Conservation (phyloP, 257 asterid species). For the Ehretia macrophylla region DNA sequence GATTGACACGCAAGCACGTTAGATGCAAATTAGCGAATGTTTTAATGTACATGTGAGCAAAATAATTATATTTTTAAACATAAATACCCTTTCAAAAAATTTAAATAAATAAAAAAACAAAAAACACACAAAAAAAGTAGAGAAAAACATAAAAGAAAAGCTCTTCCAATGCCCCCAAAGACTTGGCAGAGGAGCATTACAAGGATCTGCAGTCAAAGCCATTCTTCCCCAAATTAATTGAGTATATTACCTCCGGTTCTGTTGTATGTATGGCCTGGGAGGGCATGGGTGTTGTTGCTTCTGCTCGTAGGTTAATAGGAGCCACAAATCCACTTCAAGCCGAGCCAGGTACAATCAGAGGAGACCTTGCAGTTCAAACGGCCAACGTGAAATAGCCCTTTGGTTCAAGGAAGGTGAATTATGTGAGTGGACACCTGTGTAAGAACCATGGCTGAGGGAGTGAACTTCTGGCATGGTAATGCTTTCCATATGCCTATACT, state of each 20-base stretch:
- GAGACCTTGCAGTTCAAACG: slow-evolving; percentile 92
- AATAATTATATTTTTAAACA: no score
- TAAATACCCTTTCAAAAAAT: no score
- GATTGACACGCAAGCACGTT: no score
- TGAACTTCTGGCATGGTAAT: slow-evolving; percentile 17
- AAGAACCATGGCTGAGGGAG: slow-evolving; percentile 72
- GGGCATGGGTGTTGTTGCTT: slow-evolving; percentile 87
- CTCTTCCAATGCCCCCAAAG: slow-evolving; percentile 77
- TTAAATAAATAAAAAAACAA: no score
- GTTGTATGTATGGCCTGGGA: slow-evolving; percentile 99
- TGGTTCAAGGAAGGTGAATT: slow-evolving; percentile 83
- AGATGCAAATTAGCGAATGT: no score
- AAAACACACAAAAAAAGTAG: no score
- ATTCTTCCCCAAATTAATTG: slow-evolving; percentile 79
- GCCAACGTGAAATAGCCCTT: no score
- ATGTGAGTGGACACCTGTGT: slow-evolving; percentile 59
- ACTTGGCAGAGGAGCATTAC: slow-evolving; percentile 90
- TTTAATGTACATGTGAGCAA: no score
- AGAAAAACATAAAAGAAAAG: no score
- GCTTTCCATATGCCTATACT: no score
- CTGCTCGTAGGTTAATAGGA: slow-evolving; percentile 93
- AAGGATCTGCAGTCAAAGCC: slow-evolving; percentile 77
- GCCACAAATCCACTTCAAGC: slow-evolving; percentile 93
- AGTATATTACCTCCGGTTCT: slow-evolving; percentile 88
- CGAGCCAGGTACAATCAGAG: slow-evolving; percentile 95